Evolutionary conservation across 2,329 filamentous ascomycete species (phyloP).

Genomic region (Paecilomyces dactylethromorphus): DNA sequence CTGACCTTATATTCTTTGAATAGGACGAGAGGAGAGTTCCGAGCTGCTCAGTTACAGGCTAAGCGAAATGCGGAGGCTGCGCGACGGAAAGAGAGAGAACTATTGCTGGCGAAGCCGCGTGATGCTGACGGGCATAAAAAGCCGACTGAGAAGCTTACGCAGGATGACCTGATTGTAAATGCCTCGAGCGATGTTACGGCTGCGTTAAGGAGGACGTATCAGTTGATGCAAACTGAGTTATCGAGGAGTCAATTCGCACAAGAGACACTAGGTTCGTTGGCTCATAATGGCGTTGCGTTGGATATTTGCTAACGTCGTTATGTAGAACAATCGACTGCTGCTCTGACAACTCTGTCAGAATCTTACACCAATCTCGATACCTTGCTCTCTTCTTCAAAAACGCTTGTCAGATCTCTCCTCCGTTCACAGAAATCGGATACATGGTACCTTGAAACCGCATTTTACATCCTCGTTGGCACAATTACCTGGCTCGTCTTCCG

Average conservation of each 20-base stretch:
- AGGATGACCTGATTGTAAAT: slow-evolving; percentile 66
- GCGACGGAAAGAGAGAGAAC: slow-evolving; percentile 67
- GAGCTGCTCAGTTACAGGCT: slow-evolving; percentile 73
- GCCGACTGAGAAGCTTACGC: slow-evolving; percentile 49
- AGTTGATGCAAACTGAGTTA: slow-evolving; percentile 78
- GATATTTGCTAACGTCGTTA: slow-evolving; percentile 5
- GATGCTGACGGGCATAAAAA: slow-evolving; percentile 19
- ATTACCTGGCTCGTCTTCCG: slow-evolving; percentile 82
- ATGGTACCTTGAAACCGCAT: slow-evolving; percentile 89
- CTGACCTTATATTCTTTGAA: background rate
- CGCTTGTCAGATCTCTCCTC: slow-evolving; percentile 70
- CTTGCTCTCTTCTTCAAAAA: slow-evolving; percentile 66
- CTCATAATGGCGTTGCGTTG: background rate
- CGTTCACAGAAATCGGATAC: slow-evolving; percentile 92
- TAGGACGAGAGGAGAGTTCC: slow-evolving; percentile 61
- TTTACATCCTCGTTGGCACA: slow-evolving; percentile 73
- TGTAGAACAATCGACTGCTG: slow-evolving; percentile 67
- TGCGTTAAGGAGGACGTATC: slow-evolving; percentile 77
- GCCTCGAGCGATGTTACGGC: slow-evolving; percentile 79
- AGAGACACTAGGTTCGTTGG: slow-evolving; percentile 59
- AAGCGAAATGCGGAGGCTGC: slow-evolving; percentile 68
- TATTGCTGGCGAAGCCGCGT: slow-evolving; percentile 57
- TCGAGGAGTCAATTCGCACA: slow-evolving; percentile 83
- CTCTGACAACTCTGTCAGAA: slow-evolving; percentile 72
- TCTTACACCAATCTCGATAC: slow-evolving; percentile 74